A percentile compares a stretch with the other conserved stretches of the same genome.
Conservation (phyloP, 306 rosid species). For the Corylus americana region DNA sequence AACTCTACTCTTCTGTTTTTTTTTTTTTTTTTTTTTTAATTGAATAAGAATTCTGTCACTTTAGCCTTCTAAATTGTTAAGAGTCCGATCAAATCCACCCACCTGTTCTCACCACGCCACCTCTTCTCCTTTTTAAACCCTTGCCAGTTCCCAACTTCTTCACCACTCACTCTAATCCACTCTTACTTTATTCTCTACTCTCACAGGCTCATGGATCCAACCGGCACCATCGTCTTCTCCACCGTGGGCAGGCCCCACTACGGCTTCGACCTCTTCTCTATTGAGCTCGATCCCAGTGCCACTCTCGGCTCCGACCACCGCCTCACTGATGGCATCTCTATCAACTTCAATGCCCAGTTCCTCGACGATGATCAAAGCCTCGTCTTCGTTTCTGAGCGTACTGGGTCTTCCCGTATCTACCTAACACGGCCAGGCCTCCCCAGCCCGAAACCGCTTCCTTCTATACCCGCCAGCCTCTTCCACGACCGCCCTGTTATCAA, state of each 20-base stretch:
- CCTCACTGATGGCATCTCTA: constrained; percentile 68
- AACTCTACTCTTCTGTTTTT: too few relatives aligned
- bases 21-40: too few relatives aligned
- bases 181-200: too few relatives aligned
- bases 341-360: constrained; percentile 82
- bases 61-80: too few relatives aligned
- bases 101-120: not conserved
- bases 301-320: constrained; percentile 32
- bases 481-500: constrained; percentile 66
- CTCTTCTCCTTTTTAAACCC: not conserved
- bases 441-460: constrained; percentile 33
- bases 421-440: constrained; percentile 35
- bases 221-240: constrained; percentile 64
- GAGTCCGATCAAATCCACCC: too few relatives aligned
- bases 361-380: constrained; percentile 24
- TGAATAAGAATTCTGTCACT: too few relatives aligned
- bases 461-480: constrained; percentile 42
- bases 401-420: constrained; percentile 54
- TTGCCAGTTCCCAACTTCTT: not conserved
- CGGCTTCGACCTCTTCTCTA: constrained; percentile 74
- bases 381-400: constrained; percentile 70
- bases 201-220: constrained; percentile 33
- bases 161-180: not conserved
- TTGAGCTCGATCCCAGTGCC: constrained; percentile 20
- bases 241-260: constrained; percentile 58